phyloP scores from a whole-genome alignment of 202 grass and related monocot genomes.

The Digitaria exilis region DNA sequence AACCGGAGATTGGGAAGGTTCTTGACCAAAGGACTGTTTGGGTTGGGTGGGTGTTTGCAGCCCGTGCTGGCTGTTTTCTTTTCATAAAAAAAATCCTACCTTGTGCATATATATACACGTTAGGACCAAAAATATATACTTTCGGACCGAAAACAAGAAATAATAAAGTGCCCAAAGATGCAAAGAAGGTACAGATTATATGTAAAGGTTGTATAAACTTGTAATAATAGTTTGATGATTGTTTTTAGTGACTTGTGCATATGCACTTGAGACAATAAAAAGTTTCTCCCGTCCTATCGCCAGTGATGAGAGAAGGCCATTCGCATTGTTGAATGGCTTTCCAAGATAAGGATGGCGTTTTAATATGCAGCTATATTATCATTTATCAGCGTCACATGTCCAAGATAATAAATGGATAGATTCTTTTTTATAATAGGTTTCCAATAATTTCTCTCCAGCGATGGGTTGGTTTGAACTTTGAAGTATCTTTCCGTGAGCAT shows the following conservation, averaged over 20 bases:
- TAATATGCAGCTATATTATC: too few species aligned
- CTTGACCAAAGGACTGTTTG: constrained; percentile 2
- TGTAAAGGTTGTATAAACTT: constrained; percentile 28
- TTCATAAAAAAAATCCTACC: not conserved
- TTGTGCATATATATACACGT: constrained; percentile 35
- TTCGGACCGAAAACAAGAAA: constrained; percentile 11
- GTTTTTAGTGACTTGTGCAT: not conserved
- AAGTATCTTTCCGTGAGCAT: too few species aligned
- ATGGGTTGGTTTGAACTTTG: too few species aligned
- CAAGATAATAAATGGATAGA: too few species aligned
- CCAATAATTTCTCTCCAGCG: too few species aligned
- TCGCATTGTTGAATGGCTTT: too few species aligned
- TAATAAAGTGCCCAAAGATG: not conserved
- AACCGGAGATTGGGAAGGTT: not conserved
- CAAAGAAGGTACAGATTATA: constrained; percentile 11
- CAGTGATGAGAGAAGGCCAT: too few species aligned
- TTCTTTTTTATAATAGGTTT: too few species aligned
- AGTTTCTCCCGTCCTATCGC: too few species aligned
- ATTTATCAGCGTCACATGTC: too few species aligned
- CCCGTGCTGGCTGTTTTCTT: not conserved
- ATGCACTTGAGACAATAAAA: not conserved
- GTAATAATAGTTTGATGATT: not conserved
- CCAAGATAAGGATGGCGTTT: too few species aligned
- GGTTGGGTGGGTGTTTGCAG: constrained; percentile 1
- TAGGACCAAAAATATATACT: not conserved